Evolutionary conservation across 169 alveolate species (phyloP).

Genomic region (Eimeria maxima): DNA sequence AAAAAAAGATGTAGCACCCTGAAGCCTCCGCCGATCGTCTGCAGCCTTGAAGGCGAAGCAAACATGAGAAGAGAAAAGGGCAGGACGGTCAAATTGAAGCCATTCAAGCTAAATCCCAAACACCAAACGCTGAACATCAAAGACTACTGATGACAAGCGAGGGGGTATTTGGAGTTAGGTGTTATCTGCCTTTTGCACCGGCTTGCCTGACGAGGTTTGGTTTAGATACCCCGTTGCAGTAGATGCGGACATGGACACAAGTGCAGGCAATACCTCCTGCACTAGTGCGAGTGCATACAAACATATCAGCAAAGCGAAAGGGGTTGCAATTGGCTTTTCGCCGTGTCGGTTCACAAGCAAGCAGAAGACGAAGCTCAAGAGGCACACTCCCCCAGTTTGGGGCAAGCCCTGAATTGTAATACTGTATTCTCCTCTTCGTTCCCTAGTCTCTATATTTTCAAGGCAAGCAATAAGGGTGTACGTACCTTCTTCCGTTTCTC

Average conservation of each 20-base stretch:
- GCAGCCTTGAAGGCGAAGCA: conserved; percentile 26
- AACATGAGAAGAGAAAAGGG: not conserved
- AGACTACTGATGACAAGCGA: not conserved
- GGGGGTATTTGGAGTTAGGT: not conserved
- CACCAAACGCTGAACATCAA: conserved; percentile 1
- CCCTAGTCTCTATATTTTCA: not conserved
- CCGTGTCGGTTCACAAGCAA: not conserved
- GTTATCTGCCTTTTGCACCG: not conserved
- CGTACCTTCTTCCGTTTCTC: conserved; percentile 5
- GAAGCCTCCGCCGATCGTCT: conserved; percentile 37
- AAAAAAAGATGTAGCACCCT: not conserved
- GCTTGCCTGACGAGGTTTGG: not conserved
- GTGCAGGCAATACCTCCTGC: not conserved
- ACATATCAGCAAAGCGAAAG: not conserved
- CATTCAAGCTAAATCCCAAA: conserved; percentile 39
- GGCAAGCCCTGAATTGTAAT: not conserved
- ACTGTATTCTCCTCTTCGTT: not conserved
- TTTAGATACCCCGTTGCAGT: not conserved
- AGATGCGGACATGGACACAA: not conserved
- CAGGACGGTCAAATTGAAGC: not conserved
- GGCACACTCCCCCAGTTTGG: not conserved
- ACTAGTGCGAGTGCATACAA: not conserved
- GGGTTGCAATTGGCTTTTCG: not conserved
- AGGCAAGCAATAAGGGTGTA: not conserved
- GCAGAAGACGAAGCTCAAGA: not conserved